Conservation (phyloP, 805 yeast species). For the Clavispora phyllophila region DNA sequence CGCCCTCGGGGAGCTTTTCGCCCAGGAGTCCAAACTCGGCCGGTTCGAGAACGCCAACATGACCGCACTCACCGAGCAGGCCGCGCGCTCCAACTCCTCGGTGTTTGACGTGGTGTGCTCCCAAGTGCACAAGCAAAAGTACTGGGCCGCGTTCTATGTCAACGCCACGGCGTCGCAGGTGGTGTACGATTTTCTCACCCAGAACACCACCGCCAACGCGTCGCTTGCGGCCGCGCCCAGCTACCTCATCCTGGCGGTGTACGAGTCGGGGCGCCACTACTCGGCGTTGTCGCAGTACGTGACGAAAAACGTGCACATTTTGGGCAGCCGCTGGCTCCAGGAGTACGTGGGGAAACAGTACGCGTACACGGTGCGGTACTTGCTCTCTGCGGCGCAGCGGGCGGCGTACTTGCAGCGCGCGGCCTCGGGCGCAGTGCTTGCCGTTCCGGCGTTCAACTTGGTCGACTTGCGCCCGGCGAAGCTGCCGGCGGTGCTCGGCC, state of each 20-base stretch:
- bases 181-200: slow-evolving; percentile 13
- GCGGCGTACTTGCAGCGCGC: slow-evolving; percentile 6
- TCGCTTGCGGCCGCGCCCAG: slow-evolving; percentile 15
- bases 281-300: slow-evolving; percentile 34
- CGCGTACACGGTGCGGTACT: slow-evolving; percentile 11
- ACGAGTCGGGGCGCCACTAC: slow-evolving; percentile 27
- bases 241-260: slow-evolving; percentile 16
- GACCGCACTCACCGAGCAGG: slow-evolving; percentile 11
- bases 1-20: slow-evolving; percentile 16
- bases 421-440: slow-evolving; percentile 12
- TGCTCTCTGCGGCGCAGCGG: slow-evolving; percentile 14
- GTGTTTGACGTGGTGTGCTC: slow-evolving; percentile 15
- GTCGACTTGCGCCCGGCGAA: slow-evolving; percentile 18
- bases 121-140: slow-evolving; percentile 23
- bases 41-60: slow-evolving; percentile 15
- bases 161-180: slow-evolving; percentile 22
- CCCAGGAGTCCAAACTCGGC: slow-evolving; percentile 11
- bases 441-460: slow-evolving; percentile 19
- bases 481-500: slow-evolving; percentile 24
- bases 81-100: slow-evolving; percentile 16
- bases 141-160: slow-evolving; percentile 28
- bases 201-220: slow-evolving; percentile 8
- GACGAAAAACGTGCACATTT: slow-evolving; percentile 15
- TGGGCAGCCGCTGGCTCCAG: slow-evolving; percentile 20
- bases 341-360: slow-evolving; percentile 18